phyloP scores from a whole-genome alignment of 2,329 filamentous ascomycete species.

The Hymenoscyphus salicellus region DNA sequence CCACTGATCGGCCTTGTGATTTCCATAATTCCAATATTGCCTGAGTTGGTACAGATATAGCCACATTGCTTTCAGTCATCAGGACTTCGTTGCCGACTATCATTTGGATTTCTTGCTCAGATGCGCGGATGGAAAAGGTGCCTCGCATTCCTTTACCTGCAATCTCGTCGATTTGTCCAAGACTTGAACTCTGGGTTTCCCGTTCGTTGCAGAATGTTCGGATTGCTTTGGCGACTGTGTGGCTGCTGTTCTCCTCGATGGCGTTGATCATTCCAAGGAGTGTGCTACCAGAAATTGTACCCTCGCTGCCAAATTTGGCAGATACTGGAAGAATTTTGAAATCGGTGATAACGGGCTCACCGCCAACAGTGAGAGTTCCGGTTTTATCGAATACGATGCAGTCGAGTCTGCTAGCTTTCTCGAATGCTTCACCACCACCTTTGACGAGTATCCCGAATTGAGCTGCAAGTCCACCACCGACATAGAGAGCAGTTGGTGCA shows the following conservation, averaged over 20 bases:
- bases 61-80: conserved; percentile 51
- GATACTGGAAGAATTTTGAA: conserved; percentile 25
- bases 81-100: conserved; percentile 71
- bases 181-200: conserved; percentile 33
- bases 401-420: conserved; percentile 54
- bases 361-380: conserved; percentile 57
- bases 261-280: conserved; percentile 55
- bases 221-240: conserved; percentile 71
- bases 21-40: conserved; percentile 55
- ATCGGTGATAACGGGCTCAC: conserved; percentile 63
- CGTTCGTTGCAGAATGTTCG: conserved; percentile 55
- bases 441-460: conserved; percentile 56
- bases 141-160: conserved; percentile 70
- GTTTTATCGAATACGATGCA: conserved; percentile 61
- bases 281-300: conserved; percentile 16
- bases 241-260: conserved; percentile 69
- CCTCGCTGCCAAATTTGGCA: conserved; percentile 11
- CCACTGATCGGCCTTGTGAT: conserved; percentile 60
- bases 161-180: conserved; percentile 58
- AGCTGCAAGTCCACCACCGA: conserved; percentile 56
- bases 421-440: conserved; percentile 58
- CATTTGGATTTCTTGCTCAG: conserved; percentile 41
- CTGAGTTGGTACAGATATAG: conserved; percentile 38
- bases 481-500: conserved; percentile 57
- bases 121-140: conserved; percentile 39